Evolutionary conservation across 768 basidiomycete species (phyloP).

Genomic region (Pisolithus orientalis): DNA sequence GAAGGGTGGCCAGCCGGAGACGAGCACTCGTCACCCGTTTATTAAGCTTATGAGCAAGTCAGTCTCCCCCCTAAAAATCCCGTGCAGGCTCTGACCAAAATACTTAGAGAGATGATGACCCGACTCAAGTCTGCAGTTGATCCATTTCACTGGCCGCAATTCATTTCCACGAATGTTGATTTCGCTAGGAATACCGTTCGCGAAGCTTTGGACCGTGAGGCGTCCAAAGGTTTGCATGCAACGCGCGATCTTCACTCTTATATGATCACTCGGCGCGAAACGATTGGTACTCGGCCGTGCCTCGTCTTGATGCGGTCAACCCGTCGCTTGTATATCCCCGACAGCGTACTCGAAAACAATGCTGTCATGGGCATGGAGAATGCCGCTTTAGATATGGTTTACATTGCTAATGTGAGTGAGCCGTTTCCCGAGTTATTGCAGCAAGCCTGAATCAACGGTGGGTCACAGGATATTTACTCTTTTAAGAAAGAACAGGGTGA

Average conservation of each 20-base stretch:
- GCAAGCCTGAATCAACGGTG: neutral
- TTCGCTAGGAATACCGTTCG: constrained; percentile 17
- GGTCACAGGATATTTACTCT: constrained; percentile 21
- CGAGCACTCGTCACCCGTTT: constrained; percentile 16
- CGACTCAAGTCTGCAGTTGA: constrained; percentile 17
- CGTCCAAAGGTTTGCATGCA: constrained; percentile 6
- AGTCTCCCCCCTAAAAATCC: neutral
- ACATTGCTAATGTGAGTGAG: constrained; percentile 17
- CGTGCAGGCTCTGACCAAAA: neutral
- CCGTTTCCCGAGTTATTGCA: neutral
- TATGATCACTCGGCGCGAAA: constrained; percentile 23
- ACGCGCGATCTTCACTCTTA: constrained; percentile 19
- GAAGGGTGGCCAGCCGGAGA: constrained; percentile 10
- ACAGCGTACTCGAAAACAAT: constrained; percentile 15
- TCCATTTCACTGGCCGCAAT: constrained; percentile 24
- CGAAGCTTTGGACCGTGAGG: constrained; percentile 24
- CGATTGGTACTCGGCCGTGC: constrained; percentile 24
- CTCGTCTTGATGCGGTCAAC: constrained; percentile 24
- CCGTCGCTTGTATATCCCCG: constrained; percentile 19
- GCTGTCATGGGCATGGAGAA: constrained; percentile 23
- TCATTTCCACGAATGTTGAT: constrained; percentile 14
- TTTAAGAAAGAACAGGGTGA: constrained; percentile 25
- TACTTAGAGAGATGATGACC: constrained; percentile 17
- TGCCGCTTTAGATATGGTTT: constrained; percentile 21
- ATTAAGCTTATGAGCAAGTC: constrained; percentile 20